Evolutionary conservation across 164 flowering plant species (phyloP), one percentile per base, ranked within the genome.

Genomic region (Brasenia schreberi): DNA sequence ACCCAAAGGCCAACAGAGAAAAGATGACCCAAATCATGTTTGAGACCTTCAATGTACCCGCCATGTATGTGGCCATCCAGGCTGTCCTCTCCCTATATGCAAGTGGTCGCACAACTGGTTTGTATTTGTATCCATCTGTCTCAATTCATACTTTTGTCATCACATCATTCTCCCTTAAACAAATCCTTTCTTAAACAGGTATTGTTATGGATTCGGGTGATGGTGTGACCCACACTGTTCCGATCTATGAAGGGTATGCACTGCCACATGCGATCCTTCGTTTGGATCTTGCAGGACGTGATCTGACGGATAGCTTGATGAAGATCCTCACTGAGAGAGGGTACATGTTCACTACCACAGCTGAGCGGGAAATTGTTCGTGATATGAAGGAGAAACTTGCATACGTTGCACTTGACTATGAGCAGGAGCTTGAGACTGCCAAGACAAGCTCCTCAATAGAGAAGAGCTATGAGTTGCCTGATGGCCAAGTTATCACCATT

Each of bases 21-120:
- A 84, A 86, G 65, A 84, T 82, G 88, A 86, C 88, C 39, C 90
- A 86, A 65, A 86, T 83, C 62, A 85, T 83, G 89, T 85, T 85
- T 72, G 87, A 85, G 76, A 84, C 88, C 27, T 84, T 83, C 72
- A 83, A 81, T 61, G 69, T 78, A 33, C 89, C 89, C 67, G 89
- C 89, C 42, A 85, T 85, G 89, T 85, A 83, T 75, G 85, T 85
- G 16, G 87, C 89, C 59, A 83, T 83, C 72, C 89, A 83, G 77
- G 87, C 90, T n/a, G 90, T 85, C 65, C 84, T 85, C 43, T 85
- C 91, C 58, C 82, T 86, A 6, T 86, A 86, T 73, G 92, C 92
- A 65, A 87, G 92, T 78, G 92, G 92, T 18, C 89, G 89, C 67
- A 87, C 92, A 61, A 87, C 92, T 70, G 92, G 92, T 83, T 66